Base-by-base conservation (phyloP, 331 rosid genomes). In the Stylosanthes scabra region DNA sequence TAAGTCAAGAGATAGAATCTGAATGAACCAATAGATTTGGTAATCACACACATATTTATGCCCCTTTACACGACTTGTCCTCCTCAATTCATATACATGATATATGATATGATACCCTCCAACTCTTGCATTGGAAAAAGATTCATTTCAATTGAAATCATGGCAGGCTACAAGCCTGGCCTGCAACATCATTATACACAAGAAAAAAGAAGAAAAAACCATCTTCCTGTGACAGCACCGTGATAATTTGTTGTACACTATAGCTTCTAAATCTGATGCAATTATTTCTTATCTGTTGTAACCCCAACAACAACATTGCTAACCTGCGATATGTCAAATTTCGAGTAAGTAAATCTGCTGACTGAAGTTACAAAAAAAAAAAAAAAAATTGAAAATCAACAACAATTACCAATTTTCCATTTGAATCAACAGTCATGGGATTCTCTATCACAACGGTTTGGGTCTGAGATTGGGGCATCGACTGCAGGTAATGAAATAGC, bases 251-350 rank as follows among this genome's bases (percentile, higher is more conserved):
- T 70, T 78, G n/a, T 55, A 77, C 39, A 62, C 54, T 62, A 51
- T 34, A 54, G 57, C 84, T 63, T 51, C 16, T 66, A 72, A 47
- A 68, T 41, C 31, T 25, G 51, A 42, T 34, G 12, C n/a, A 67
- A 12, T 54, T 82, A 95, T 81, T 90, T 92, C 86, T 92, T 95
- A 15, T 88, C 96, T 1, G 93, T 92, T 13, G 97, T 95, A 71
- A 95, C 90, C 1, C 99, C 99, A 55, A 95, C 97, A 1, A 90
- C 99, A 41, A 95, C 97, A 76, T 95, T 95, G 92, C 96, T 95
- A 80, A 95, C 99, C 99, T 95, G 86, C 74, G 56, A 76, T 68
- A 87, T 31, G 82, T 62, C 55, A 52, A 65, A 77, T 34, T 59
- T 59, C 12, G 31, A 65, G 59, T 77, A 41, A 70, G 40, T 20